Percentiles rank a stretch among this genome's conserved stretches.
These are phyloP conservation scores for Candida pseudofarinosa DNA, from an alignment of 805 yeast species.

Conservation along the genomic window DNA sequence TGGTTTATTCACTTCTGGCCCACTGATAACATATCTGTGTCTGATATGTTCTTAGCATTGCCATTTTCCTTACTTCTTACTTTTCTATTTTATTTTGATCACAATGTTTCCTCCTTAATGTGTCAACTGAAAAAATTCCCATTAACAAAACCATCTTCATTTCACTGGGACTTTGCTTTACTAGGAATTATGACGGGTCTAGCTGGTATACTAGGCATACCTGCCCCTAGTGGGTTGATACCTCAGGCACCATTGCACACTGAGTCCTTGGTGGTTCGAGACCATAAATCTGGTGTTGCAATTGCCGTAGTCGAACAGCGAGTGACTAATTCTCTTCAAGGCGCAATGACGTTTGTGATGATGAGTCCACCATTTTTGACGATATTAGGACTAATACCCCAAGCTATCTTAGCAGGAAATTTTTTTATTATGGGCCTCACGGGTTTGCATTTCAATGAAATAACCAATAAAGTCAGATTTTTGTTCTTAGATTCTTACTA, in stretches of 20 bases:
- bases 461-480: slow-evolving; percentile 59
- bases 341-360: slow-evolving; percentile 74
- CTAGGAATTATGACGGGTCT: slow-evolving; percentile 85
- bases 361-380: slow-evolving; percentile 85
- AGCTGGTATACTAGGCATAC: slow-evolving; percentile 84
- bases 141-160: slow-evolving; percentile 78
- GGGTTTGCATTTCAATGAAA: slow-evolving; percentile 65
- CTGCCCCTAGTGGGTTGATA: slow-evolving; percentile 93
- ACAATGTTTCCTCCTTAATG: slow-evolving; percentile 89
- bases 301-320: slow-evolving; percentile 82
- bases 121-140: slow-evolving; percentile 84
- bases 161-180: slow-evolving; percentile 88
- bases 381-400: slow-evolving; percentile 83
- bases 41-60: slow-evolving; percentile 79
- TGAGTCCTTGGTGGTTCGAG: slow-evolving; percentile 60
- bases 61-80: slow-evolving; percentile 91
- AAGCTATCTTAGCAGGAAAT: slow-evolving; percentile 87
- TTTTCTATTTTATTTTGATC: slow-evolving; percentile 87
- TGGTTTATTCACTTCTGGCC: slow-evolving; percentile 83
- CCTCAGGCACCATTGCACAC: slow-evolving; percentile 98
- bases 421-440: slow-evolving; percentile 91
- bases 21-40: slow-evolving; percentile 49
- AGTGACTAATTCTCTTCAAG: slow-evolving; percentile 79
- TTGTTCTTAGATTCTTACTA: slow-evolving; percentile 54
- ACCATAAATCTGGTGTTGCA: slow-evolving; percentile 32